A percentile compares a stretch with the other conserved stretches of the same genome.
phyloP scores from a whole-genome alignment of 2,329 filamentous ascomycete genomes.

The Aspergillus aculeatus region DNA sequence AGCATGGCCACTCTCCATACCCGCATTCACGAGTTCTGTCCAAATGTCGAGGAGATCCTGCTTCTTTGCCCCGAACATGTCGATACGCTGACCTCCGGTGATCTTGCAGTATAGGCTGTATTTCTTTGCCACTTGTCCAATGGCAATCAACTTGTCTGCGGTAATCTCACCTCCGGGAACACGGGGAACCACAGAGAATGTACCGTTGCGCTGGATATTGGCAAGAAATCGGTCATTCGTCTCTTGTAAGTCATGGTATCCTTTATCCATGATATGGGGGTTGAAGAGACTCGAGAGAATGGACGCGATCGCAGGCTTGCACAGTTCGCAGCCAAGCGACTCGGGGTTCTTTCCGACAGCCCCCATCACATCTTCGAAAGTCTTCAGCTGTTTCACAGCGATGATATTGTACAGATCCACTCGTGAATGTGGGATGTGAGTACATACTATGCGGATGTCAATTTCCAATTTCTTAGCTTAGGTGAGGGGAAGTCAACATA shows the following conservation, averaged over 20 bases:
- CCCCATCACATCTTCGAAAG: slow-evolving; percentile 73
- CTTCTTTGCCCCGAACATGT: slow-evolving; percentile 89
- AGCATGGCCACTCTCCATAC: slow-evolving; percentile 87
- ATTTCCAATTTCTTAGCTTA: neutral
- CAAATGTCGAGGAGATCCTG: slow-evolving; percentile 82
- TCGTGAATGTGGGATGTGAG: slow-evolving; percentile 79
- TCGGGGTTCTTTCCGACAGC: slow-evolving; percentile 68
- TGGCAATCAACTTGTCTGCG: slow-evolving; percentile 77
- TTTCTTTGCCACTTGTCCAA: slow-evolving; percentile 80
- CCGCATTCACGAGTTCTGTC: slow-evolving; percentile 74
- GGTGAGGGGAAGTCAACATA: slow-evolving; percentile 17
- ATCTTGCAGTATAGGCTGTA: slow-evolving; percentile 88
- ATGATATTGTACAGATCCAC: slow-evolving; percentile 89
- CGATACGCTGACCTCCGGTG: slow-evolving; percentile 86
- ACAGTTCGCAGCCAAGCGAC: slow-evolving; percentile 80
- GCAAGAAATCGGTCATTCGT: slow-evolving; percentile 86
- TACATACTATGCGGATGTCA: slow-evolving; percentile 57
- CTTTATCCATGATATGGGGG: slow-evolving; percentile 71
- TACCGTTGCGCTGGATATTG: slow-evolving; percentile 89
- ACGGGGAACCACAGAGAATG: slow-evolving; percentile 82
- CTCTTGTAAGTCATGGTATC: slow-evolving; percentile 74
- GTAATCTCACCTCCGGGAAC: slow-evolving; percentile 85
- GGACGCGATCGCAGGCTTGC: slow-evolving; percentile 77
- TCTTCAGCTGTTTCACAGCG: slow-evolving; percentile 73
- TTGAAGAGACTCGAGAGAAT: slow-evolving; percentile 84